Evolutionary conservation across 768 basidiomycete species (phyloP), one percentile per base, ranked within the genome.

Genomic region (Grammothele lineata): DNA sequence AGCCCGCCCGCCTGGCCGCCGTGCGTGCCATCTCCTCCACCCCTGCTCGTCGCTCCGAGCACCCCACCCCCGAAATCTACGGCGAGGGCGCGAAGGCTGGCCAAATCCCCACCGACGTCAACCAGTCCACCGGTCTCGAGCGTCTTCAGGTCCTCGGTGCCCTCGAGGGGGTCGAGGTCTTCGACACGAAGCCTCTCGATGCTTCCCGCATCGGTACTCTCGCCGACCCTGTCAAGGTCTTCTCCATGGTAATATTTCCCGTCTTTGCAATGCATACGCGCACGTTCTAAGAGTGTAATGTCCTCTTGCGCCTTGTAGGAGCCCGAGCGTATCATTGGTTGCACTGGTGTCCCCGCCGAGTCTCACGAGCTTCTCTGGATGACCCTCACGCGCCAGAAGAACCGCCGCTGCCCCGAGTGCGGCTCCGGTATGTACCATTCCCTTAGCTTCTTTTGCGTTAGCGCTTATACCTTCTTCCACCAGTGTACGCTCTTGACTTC

Each of bases 41-140:
- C 25, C 60, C 77, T 26, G 69, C 73, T 45, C 74, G 74, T 38
- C 68, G 69, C 40, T 87, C 87, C 5, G 83, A 57, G 47, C 66
- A 70, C 53, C 73, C 78, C 14, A 70, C 82, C 48, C 86, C 88
- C 40, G 71, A 77, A 45, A 69, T 92, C 54, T 85, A 72, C 55
- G 89, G 90, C 53, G 61, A 76, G 41, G 90, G 90, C 63, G 79
- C 76, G 60, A 82, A 86, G 63, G 47, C 79, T 24, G 85, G 88
- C 42, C 76, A 81, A 57, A 80, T 92, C 54, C 84, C 92, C 43
- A 87, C 87, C 49, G 89, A 92, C 69, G 74, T 84, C 54, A 80
- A 88, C 54, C 95, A 99, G 70, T 81, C 94, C 14, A 99, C 95
- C 57, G 95, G 95, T 81, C 75, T 97, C 45, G 94, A 97, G 68